Base-by-base conservation (phyloP, 495 filamentous ascomycete species). In the Trichoderma virens region DNA sequence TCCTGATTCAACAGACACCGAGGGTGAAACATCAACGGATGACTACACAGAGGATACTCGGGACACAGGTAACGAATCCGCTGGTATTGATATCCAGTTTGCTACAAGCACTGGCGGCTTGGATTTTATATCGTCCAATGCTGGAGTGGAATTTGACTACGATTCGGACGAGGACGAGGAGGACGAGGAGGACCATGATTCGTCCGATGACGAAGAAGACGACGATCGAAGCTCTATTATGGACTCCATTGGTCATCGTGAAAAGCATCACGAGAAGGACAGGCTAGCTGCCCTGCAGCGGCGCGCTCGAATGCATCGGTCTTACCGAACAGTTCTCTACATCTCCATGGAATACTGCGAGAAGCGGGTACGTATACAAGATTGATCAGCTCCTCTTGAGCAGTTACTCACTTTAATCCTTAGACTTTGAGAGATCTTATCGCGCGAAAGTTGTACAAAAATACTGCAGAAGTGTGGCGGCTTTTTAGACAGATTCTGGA, bases 341-440 rank as follows among this genome's bases (percentile, higher is more conserved):
- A 81, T 82, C 31, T 80, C 78, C 32, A 98, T 98, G 94, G 93
- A 98, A 69, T 97, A 96, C 70, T 98, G 95, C 71, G 94, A 97
- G 72, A 92, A 90, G 69, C 87, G 91, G 71, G 88, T 90, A 77
- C 75, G 84, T 77, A 32, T 54, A 27, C 28, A 3, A 11, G 13
- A 16, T 18, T 65, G 6, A 32, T 32, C 13, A 60, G 54, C 6
- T 34, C 23, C 20, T 54, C 27, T 54, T 9, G 23, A n/a, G 41
- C 8, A 14, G 43, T 47, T 66, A 6, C 63, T 62, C 5, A 65
- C 28, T 56, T 14, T 16, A 30, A 16, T 14, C 39, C 8, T n/a
- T 66, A 91, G 83, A 97, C 94, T 1, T 80, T 98, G 35, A 87
- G 94, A 38, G 92, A 98, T 79, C 75, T 97, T n/a, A 93, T 98